Evolutionary conservation across 2,329 filamentous ascomycete species (phyloP), one percentile per base, ranked within the genome.

Genomic region (Coleophoma eucalyptorum): DNA sequence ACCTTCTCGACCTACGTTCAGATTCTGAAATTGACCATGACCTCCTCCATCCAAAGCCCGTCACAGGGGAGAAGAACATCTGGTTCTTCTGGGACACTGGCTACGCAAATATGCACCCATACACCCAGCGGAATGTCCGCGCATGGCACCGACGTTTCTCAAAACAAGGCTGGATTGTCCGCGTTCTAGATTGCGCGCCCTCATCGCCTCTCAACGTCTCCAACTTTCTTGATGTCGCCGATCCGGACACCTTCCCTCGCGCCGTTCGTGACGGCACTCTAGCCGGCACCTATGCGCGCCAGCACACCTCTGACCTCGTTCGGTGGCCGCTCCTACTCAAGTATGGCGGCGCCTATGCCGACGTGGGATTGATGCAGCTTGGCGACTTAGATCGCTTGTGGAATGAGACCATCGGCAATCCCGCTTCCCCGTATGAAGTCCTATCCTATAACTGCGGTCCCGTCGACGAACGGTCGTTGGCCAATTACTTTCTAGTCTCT

Each of bases 21-120:
- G 76, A 79, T 46, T 54, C 63, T 3, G 70, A 74, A 51, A 65
- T 79, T 26, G 76, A 79, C 50, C 49, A 66, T 15, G 67, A 68
- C 11, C 55, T 79, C 31, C 56, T 71, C 1, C 59, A 73, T 46
- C 72, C 70, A 1, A 57, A 55, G 18, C 67, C 72, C 18, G 62
- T 75, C 26, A 60, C 65, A 0, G 61, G 65, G 31, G 70, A 73
- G 43, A 81, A 81, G 60, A 80, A 80, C 44, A 66, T 82, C 21
- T 83, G 78, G 72, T 78, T 80, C 59, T 83, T 80, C 65, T 83
- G 79, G 79, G 71, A 81, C 60, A 65, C 65, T 3, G 79, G 79
- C 26, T 76, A 72, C 57, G 41, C 56, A 3, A 65, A 62, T 21
- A 75, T 82, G 71, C 75, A 79, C 50, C 68, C 70, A 0, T 81